Evolutionary conservation across 306 rosid genomes (phyloP), one percentile per base, ranked within the genome.

Genomic region (Glycine latifolia): DNA sequence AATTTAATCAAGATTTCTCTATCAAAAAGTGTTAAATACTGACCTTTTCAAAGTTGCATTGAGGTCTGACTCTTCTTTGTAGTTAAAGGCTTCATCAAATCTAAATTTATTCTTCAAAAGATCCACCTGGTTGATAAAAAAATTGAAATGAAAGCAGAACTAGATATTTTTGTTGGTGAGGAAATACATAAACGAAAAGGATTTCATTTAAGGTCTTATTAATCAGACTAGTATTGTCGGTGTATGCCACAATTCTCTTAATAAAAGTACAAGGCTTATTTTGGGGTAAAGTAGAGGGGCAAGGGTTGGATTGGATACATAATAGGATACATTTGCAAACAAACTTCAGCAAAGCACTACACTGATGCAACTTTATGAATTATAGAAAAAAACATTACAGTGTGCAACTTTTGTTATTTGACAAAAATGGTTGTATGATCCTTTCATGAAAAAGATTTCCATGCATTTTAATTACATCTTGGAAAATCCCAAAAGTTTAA

Each of bases 51-150:
- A 61, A 10, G 79, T 33, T 49, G 61, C 74, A 61, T 83, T 8
- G 68, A 83, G 82, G 61, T 83, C 75, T 6, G 13, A 72, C 33
- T 83, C 86, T 83, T 83, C 82, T 77, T 83, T 83, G 79, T 77
- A 83, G 74, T 83, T 77, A 61, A 83, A 83, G 37, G 82, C 82
- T 77, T 61, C 86, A 39, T 83, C 78, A 59, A 70, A 83, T 77
- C 82, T 82, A 2, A 83, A 71, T 83, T 83, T 83, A 7, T 61
- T 53, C 68, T 77, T 83, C 79, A 76, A 83, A 14, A 83, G 54
- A 60, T 83, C 82, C 52, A 77, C 86, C 81, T 82, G 35, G 81
- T 82, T 56, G 53, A 3, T 2, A n/a, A 6, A 5, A 48, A 3
- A 60, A 60, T 48, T 71, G 17, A 48, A 46, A 55, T 55, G 16